These are phyloP conservation scores for Tremella fuciformis DNA, from an alignment of 768 basidiomycete genomes.

Conservation along the genomic window DNA sequence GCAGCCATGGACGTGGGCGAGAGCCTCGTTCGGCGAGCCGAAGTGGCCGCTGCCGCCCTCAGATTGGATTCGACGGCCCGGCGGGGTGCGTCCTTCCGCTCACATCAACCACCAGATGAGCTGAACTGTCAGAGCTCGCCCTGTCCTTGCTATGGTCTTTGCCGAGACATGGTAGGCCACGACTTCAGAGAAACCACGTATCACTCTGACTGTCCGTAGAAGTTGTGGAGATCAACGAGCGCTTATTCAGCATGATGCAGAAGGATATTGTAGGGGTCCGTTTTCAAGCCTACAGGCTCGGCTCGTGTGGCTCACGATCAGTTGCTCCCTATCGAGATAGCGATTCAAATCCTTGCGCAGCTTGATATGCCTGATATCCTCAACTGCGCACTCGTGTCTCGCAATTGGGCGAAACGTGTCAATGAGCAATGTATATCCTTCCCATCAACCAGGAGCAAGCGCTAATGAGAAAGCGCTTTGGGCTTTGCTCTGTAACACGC, in stretches of 20 bases:
- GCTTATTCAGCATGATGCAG: constrained; percentile 30
- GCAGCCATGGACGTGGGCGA: constrained; percentile 1
- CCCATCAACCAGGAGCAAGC: background rate
- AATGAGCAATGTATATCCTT: constrained; percentile 30
- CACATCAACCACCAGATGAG: background rate
- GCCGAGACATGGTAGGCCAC: constrained; percentile 35
- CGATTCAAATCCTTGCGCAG: constrained; percentile 22
- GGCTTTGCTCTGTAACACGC: constrained; percentile 22
- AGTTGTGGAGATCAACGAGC: constrained; percentile 22
- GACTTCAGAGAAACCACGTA: background rate
- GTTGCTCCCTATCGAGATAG: constrained; percentile 35
- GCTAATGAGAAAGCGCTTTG: constrained; percentile 27
- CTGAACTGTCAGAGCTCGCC: constrained; percentile 22
- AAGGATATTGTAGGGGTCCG: constrained; percentile 43
- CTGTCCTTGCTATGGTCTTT: constrained; percentile 34
- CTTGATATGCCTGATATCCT: constrained; percentile 32
- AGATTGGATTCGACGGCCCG: background rate
- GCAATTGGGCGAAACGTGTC: constrained; percentile 27
- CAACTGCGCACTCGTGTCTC: constrained; percentile 27
- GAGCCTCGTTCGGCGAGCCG: background rate
- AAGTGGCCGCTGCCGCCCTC: constrained; percentile 3
- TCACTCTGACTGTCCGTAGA: constrained; percentile 21
- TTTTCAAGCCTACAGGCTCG: background rate
- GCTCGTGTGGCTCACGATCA: constrained; percentile 11
- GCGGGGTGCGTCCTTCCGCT: background rate